phyloP scores from a whole-genome alignment of 2,329 filamentous ascomycete species.

The Metarhizium rileyi region DNA sequence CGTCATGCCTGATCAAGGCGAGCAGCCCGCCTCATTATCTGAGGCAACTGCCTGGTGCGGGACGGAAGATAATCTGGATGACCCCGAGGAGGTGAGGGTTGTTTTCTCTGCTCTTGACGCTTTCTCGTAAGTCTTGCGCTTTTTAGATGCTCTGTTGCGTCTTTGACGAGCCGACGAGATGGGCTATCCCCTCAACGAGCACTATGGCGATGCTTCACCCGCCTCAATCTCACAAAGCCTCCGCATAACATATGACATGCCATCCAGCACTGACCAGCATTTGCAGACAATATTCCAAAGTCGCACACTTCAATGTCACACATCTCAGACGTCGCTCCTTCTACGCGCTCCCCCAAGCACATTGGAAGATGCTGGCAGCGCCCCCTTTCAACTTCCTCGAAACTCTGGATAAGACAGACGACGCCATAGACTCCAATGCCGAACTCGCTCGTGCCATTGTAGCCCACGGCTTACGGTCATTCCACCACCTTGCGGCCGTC shows the following conservation, averaged over 20 bases:
- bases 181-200: not conserved
- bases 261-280: conserved; percentile 1
- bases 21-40: not conserved
- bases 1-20: conserved; percentile 3
- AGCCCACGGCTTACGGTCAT: conserved; percentile 55
- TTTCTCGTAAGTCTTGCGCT: conserved; percentile 57
- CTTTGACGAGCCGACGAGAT: not conserved
- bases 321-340: conserved; percentile 86
- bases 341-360: conserved; percentile 74
- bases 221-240: not conserved
- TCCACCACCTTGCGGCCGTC: conserved; percentile 39
- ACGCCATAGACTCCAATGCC: conserved; percentile 82
- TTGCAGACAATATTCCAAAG: conserved; percentile 69
- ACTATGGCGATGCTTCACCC: not conserved
- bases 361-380: conserved; percentile 73
- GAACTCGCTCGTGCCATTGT: conserved; percentile 73
- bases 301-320: conserved; percentile 82
- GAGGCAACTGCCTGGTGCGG: conserved; percentile 45
- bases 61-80: conserved; percentile 55
- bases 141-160: not conserved
- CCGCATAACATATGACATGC: conserved; percentile 1
- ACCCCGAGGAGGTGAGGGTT: conserved; percentile 72
- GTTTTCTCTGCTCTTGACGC: conserved; percentile 80
- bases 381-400: conserved; percentile 78
- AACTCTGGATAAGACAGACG: conserved; percentile 68